Evolutionary conservation across 805 yeast species (phyloP).

Genomic region (Schizosaccharomyces japonicus): DNA sequence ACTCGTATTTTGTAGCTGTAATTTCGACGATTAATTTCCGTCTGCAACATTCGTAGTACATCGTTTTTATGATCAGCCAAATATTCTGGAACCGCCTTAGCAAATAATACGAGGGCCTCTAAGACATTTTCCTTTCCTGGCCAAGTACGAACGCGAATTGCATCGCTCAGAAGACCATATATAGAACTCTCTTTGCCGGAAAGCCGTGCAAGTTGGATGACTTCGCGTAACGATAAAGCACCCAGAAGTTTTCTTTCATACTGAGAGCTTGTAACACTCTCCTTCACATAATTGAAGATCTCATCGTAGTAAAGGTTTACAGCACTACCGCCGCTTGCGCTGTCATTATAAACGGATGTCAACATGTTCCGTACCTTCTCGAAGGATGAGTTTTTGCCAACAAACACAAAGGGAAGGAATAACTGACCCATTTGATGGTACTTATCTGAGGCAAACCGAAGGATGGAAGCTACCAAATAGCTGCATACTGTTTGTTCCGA

Average conservation of each 20-base stretch:
- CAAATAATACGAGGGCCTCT: slow-evolving; percentile 27
- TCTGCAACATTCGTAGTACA: not conserved
- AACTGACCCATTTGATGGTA: slow-evolving; percentile 38
- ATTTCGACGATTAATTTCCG: not conserved
- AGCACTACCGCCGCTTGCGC: slow-evolving; percentile 51
- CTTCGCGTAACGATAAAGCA: slow-evolving; percentile 14
- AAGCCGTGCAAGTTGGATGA: not conserved
- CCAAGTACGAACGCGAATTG: slow-evolving; percentile 65
- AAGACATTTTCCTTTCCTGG: slow-evolving; percentile 60
- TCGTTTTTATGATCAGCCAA: not conserved
- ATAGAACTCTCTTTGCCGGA: not conserved
- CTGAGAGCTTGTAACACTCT: slow-evolving; percentile 30
- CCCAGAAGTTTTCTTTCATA: slow-evolving; percentile 36
- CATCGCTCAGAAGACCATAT: slow-evolving; percentile 23
- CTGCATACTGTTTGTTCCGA: slow-evolving; percentile 15
- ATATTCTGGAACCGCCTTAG: not conserved
- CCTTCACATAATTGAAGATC: slow-evolving; percentile 29
- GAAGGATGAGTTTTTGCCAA: slow-evolving; percentile 47
- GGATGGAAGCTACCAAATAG: slow-evolving; percentile 30
- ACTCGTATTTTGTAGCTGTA: not conserved
- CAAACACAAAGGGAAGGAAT: slow-evolving; percentile 53
- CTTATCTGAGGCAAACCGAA: slow-evolving; percentile 42
- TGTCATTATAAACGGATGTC: slow-evolving; percentile 51
- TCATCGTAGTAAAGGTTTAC: slow-evolving; percentile 46
- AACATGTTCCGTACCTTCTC: slow-evolving; percentile 26